Conservation (phyloP, 352 stramenopile genomes). For the Phytophthora litchii region DNA sequence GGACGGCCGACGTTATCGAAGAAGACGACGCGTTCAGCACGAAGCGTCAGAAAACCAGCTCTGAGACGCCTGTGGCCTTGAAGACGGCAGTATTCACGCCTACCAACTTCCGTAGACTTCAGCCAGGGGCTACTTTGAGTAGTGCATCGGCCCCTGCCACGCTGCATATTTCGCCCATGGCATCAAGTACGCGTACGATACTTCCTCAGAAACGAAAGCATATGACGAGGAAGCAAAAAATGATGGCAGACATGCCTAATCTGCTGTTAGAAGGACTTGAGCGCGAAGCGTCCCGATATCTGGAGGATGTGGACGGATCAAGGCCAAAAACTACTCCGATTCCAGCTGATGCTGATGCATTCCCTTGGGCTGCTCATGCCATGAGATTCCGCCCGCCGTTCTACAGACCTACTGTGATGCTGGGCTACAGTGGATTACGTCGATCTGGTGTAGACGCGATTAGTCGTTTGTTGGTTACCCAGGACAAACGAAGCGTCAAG, state of each 20-base stretch:
- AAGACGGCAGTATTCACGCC: conserved; percentile 17
- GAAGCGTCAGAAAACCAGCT: conserved; percentile 34
- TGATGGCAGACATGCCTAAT: conserved; percentile 40
- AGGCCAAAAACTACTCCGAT: conserved; percentile 3
- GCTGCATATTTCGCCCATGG: conserved; percentile 38
- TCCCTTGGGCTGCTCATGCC: conserved; percentile 33
- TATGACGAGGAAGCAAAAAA: conserved; percentile 47
- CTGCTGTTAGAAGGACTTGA: conserved; percentile 45
- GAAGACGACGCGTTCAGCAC: not conserved
- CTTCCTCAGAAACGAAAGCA: conserved; percentile 32
- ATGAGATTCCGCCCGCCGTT: conserved; percentile 48
- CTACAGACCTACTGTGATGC: conserved; percentile 52
- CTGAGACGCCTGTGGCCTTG: not conserved
- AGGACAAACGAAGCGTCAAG: conserved; percentile 73
- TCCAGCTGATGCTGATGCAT: conserved; percentile 34
- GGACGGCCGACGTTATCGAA: conserved; percentile 6
- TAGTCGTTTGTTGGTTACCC: conserved; percentile 55
- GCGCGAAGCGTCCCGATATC: conserved; percentile 32
- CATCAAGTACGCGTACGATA: conserved; percentile 20
- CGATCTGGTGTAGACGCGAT: conserved; percentile 44
- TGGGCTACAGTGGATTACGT: conserved; percentile 48
- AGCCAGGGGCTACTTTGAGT: conserved; percentile 10
- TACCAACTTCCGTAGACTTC: conserved; percentile 9
- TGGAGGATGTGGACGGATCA: conserved; percentile 24
- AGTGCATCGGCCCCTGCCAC: conserved; percentile 19